Evolutionary conservation across 2,329 filamentous ascomycete species (phyloP).

Genomic region (Monosporascus sp.): DNA sequence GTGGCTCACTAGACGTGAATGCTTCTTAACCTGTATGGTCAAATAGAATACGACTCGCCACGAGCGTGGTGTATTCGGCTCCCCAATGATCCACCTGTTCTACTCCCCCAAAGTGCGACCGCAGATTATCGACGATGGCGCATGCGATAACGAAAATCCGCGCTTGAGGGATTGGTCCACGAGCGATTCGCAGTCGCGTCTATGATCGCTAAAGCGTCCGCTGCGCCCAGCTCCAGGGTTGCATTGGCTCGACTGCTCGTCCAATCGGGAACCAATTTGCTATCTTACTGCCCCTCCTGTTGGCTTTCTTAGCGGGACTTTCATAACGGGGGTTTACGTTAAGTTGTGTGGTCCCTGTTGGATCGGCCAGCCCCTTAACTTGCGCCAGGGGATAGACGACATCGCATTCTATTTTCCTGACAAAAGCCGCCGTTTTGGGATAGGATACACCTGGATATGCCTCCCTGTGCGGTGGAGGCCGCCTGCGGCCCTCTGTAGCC

Average conservation of each 20-base stretch:
- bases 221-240: not conserved
- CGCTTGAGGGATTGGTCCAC: not conserved
- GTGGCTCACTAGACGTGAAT: not conserved
- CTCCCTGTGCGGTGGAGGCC: no score
- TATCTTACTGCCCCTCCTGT: not conserved
- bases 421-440: no score
- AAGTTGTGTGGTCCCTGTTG: no score
- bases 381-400: no score
- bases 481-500: no score
- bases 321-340: not conserved
- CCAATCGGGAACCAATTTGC: not conserved
- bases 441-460: no score
- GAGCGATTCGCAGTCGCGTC: not conserved
- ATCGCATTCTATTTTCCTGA: no score
- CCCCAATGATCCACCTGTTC: slow-evolving; percentile 7
- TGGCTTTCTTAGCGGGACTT: no score
- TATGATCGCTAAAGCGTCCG: not conserved
- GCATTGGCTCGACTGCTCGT: not conserved
- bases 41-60: not conserved
- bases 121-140: no score
- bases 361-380: no score
- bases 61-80: no score
- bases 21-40: not conserved
- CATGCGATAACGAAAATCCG: not conserved
- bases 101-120: slow-evolving; percentile 17